Evolutionary conservation across 345 rosid genomes (phyloP).

Genomic region (Rhizophora mangle): DNA sequence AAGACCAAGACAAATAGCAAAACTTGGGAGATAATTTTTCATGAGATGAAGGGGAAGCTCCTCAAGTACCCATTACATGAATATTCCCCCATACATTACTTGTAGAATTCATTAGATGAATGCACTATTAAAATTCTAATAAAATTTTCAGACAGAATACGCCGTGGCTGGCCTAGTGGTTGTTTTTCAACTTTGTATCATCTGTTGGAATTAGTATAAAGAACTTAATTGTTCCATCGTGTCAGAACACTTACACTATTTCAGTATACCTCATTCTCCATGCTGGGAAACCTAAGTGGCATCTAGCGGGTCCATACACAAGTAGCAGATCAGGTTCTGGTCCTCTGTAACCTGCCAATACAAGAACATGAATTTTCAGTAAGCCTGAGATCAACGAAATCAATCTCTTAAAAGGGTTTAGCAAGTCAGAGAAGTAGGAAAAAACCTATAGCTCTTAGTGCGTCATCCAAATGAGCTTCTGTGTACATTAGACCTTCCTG

Average conservation of each 20-base stretch:
- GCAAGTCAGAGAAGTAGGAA: slow-evolving; percentile 22
- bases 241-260: slow-evolving; percentile 57
- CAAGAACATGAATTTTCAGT: slow-evolving; percentile 9
- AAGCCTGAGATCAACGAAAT: slow-evolving; percentile 12
- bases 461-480: slow-evolving; percentile 63
- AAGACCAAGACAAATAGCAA: neutral
- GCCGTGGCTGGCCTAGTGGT: too few species aligned
- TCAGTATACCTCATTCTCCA: slow-evolving; percentile 93
- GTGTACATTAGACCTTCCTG: slow-evolving; percentile 53
- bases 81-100: too few species aligned
- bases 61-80: neutral
- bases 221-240: slow-evolving; percentile 2
- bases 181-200: too few species aligned
- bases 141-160: too few species aligned
- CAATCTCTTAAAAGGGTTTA: neutral
- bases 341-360: slow-evolving; percentile 53
- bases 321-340: slow-evolving; percentile 79
- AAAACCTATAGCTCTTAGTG: slow-evolving; percentile 68
- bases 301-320: slow-evolving; percentile 81
- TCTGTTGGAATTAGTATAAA: neutral
- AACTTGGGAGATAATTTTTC: too few species aligned
- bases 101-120: too few species aligned
- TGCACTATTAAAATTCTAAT: too few species aligned
- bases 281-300: slow-evolving; percentile 90
- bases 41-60: neutral